Conservation (phyloP, 169 alveolate genomes). For the Prorocentrum cordatum region DNA sequence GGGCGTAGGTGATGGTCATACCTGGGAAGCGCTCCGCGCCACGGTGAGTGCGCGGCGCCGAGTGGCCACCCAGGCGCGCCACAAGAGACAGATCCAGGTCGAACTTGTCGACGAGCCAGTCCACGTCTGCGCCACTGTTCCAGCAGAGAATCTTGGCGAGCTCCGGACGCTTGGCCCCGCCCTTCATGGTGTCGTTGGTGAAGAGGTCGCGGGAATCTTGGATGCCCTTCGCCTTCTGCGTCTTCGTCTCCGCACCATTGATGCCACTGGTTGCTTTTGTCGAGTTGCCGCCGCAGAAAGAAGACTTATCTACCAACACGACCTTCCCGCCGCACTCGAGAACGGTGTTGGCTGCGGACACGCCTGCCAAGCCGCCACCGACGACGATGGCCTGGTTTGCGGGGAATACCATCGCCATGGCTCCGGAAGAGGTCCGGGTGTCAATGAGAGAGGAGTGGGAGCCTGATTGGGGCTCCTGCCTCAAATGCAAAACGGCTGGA, state of each 20-base stretch:
- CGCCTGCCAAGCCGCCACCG: conserved; percentile 55
- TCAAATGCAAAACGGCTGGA: too few relatives aligned
- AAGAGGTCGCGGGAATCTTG: conserved; percentile 59
- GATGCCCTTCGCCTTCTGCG: conserved; percentile 69
- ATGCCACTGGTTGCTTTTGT: conserved; percentile 74
- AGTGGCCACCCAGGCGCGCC: conserved; percentile 74
- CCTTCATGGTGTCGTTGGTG: conserved; percentile 63
- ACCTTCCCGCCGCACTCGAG: conserved; percentile 64
- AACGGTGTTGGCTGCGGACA: conserved; percentile 70
- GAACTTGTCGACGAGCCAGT: too few relatives aligned
- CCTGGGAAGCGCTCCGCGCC: conserved; percentile 67
- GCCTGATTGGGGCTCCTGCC: too few relatives aligned
- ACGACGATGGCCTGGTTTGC: conserved; percentile 34
- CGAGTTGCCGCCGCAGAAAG: conserved; percentile 76
- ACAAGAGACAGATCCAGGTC: too few relatives aligned
- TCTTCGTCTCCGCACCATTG: conserved; percentile 60
- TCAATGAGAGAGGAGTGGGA: too few relatives aligned
- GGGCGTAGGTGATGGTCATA: conserved; percentile 57
- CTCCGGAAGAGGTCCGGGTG: too few relatives aligned
- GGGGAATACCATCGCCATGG: conserved; percentile 10
- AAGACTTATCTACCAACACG: conserved; percentile 53
- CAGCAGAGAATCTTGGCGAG: conserved; percentile 32
- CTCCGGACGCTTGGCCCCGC: conserved; percentile 49
- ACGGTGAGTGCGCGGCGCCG: conserved; percentile 73
- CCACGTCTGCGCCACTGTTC: conserved; percentile 38